phyloP scores from a whole-genome alignment of 345 rosid species.

The Diplotaxis tenuifolia region DNA sequence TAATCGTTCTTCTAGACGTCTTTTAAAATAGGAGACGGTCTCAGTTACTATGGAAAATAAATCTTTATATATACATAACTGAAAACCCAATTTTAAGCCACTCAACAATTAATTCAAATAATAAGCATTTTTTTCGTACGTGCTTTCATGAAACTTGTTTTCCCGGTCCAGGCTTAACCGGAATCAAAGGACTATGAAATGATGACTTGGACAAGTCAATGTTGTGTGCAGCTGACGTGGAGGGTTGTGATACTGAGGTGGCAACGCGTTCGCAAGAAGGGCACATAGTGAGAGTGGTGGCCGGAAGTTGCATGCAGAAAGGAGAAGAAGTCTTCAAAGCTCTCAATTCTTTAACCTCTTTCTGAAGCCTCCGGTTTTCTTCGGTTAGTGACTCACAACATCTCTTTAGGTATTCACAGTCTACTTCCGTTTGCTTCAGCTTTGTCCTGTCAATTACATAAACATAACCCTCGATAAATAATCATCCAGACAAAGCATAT shows the following conservation, averaged over 20 bases:
- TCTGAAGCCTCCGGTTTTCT: conserved; percentile 88
- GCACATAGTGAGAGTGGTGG: conserved; percentile 99
- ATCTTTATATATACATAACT: conserved; percentile 21
- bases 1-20: conserved; percentile 17
- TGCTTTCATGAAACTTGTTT: conserved; percentile 32
- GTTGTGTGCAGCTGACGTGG: conserved; percentile 26
- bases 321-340: conserved; percentile 80
- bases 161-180: conserved; percentile 28
- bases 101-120: conserved; percentile 7
- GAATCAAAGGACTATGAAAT: conserved; percentile 1
- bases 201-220: conserved; percentile 19
- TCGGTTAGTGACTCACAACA: conserved; percentile 85
- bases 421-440: conserved; percentile 92
- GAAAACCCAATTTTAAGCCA: neutral
- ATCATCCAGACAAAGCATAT: neutral
- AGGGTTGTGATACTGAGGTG: conserved; percentile 48
- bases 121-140: neutral
- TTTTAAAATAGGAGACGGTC: conserved; percentile 19
- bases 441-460: conserved; percentile 57
- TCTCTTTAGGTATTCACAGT: conserved; percentile 87
- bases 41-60: conserved; percentile 20
- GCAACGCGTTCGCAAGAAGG: conserved; percentile 97
- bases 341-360: conserved; percentile 78
- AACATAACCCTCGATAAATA: neutral
- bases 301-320: conserved; percentile 93